Evolutionary conservation across 108 stramenopile genomes (phyloP), one percentile per base, ranked within the genome.

Genomic region (Mediolabrus comicus): DNA sequence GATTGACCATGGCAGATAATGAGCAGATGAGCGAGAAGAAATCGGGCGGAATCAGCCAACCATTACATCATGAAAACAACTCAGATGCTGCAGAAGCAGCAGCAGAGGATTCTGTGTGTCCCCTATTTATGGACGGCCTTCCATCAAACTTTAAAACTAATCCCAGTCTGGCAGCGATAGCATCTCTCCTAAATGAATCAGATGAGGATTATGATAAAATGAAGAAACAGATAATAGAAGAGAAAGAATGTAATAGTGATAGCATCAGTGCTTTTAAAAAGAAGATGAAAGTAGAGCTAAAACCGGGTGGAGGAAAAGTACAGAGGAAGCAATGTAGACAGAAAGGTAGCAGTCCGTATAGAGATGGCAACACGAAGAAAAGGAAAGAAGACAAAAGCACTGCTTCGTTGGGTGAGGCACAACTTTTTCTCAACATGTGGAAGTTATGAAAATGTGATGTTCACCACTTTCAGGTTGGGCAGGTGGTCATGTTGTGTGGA

Each of bases 401-500:
- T 11, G 62, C 85, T 33, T 67, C 87, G 0, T 27, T 90, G n/a
- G 84, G 86, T 22, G 92, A 92, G 69, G 86, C 86, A 12, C 87
- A 87, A 34, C 62, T 92, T 25, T 92, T 92, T 83, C 61, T 92
- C 72, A 87, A 84, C 16, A 77, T 92, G 81, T 92, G 92, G 92
- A 92, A 59, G 9, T 11, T 52, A 24, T 70, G 31, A 22, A 59
- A 17, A n/a, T 52, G 13, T 70, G 31, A 22, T 59, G 35, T 19
- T 66, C n/a, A n/a, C n/a, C n/a, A n/a, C n/a, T n/a, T n/a, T n/a
- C n/a, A n/a, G n/a, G n/a, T n/a, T n/a, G n/a, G n/a, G n/a, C n/a
- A n/a, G n/a, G n/a, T n/a, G n/a, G n/a, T n/a, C n/a, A n/a, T n/a
- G n/a, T n/a, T n/a, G n/a, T n/a, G n/a, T n/a, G n/a, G n/a, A n/a